A percentile compares a stretch with the other conserved stretches of the same genome.
Conservation (phyloP, 495 filamentous ascomycete genomes). For the Darksidea phi region DNA sequence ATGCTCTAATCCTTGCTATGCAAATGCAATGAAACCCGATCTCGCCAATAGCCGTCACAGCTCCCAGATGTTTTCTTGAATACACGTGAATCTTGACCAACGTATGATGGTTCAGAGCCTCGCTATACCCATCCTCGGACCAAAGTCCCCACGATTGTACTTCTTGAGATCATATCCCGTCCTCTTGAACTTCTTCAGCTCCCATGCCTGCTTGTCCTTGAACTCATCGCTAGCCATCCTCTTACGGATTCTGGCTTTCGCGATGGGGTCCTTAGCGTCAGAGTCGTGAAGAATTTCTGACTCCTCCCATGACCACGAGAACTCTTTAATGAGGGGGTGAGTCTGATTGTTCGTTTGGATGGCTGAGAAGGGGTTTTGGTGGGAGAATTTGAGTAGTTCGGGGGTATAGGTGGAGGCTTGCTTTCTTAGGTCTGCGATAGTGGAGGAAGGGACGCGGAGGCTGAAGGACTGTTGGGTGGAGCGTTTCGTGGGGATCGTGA, state of each 20-base stretch:
- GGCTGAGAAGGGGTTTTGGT: constrained; percentile 26
- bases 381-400: constrained; percentile 27
- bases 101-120: constrained; percentile 20
- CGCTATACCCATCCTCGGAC: constrained; percentile 27
- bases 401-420: background rate
- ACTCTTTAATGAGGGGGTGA: constrained; percentile 27
- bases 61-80: background rate
- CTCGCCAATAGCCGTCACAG: background rate
- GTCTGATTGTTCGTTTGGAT: constrained; percentile 22
- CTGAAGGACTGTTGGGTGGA: constrained; percentile 8
- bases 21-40: background rate
- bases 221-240: constrained; percentile 23
- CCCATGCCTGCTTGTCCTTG: constrained; percentile 26
- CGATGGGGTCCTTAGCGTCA: constrained; percentile 3
- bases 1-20: background rate
- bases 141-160: constrained; percentile 43
- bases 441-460: background rate
- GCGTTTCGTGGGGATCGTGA: constrained; percentile 14
- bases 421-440: background rate
- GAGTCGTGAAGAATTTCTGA: constrained; percentile 32
- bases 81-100: background rate
- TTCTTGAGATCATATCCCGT: constrained; percentile 36
- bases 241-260: constrained; percentile 21
- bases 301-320: constrained; percentile 33
- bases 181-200: constrained; percentile 38